A percentile compares a stretch with the other conserved stretches of the same genome.
These are phyloP conservation scores for Rhizopus delemar DNA, from an alignment of 371 early-diverging fungal genomes.

Conservation along the genomic window DNA sequence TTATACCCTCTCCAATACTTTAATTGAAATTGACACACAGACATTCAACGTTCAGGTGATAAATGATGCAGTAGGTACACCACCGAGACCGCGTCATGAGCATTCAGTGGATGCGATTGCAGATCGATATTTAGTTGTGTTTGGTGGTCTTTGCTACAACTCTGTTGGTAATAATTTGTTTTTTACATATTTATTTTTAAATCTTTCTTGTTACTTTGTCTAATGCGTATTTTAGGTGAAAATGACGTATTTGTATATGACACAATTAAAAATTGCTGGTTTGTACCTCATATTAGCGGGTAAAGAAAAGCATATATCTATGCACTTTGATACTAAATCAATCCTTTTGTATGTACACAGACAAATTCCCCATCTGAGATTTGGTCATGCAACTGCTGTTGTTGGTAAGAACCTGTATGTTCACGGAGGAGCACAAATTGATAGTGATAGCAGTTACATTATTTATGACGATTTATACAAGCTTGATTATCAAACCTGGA, in stretches of 20 bases:
- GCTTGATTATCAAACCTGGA: conserved; percentile 28
- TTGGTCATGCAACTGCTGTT: conserved; percentile 40
- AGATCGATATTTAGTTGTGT: conserved; percentile 32
- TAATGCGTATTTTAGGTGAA: conserved; percentile 23
- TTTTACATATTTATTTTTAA: neutral
- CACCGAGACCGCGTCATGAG: conserved; percentile 38
- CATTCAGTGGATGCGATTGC: conserved; percentile 31
- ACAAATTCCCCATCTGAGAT: conserved; percentile 26
- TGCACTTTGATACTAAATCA: neutral
- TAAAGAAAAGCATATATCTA: conserved; percentile 11
- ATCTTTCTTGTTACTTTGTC: neutral
- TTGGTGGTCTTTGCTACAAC: conserved; percentile 42
- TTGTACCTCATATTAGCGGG: conserved; percentile 37
- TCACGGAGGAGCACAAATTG: conserved; percentile 46
- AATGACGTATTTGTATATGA: conserved; percentile 42
- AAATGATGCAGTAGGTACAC: conserved; percentile 20
- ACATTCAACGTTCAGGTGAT: conserved; percentile 19
- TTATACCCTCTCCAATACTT: conserved; percentile 26
- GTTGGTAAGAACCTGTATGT: conserved; percentile 40
- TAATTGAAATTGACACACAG: conserved; percentile 26
- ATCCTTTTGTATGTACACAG: conserved; percentile 7
- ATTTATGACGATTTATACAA: conserved; percentile 38
- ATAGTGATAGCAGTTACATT: conserved; percentile 30
- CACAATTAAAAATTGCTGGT: conserved; percentile 28
- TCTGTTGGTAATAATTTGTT: conserved; percentile 25